Evolutionary conservation across 2,329 filamentous ascomycete species (phyloP).

Genomic region (Ophiostoma sp.): DNA sequence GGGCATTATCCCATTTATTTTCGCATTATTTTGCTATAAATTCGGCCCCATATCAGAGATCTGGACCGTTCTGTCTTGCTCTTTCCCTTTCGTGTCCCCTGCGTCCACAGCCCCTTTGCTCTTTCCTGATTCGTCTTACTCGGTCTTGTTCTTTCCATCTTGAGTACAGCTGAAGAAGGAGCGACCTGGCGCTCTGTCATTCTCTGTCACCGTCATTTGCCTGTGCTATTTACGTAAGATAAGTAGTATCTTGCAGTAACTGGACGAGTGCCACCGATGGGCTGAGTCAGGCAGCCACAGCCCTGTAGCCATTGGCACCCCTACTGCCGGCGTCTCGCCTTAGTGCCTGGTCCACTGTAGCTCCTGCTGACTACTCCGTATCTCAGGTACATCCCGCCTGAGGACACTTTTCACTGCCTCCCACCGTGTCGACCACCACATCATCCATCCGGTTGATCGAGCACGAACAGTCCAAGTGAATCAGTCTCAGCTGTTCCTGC

Average conservation of each 20-base stretch:
- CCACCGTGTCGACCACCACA: neutral
- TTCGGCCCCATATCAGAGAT: neutral
- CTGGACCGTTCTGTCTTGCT: slow-evolving; percentile 5
- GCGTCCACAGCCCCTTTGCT: neutral
- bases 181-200: neutral
- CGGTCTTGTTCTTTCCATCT: neutral
- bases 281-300: no score
- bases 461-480: neutral
- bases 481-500: slow-evolving; percentile 5
- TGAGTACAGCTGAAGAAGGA: neutral
- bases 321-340: slow-evolving; percentile 1
- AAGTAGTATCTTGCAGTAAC: no score
- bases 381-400: neutral
- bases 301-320: neutral
- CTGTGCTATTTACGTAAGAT: no score
- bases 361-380: neutral
- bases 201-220: no score
- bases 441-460: neutral
- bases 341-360: slow-evolving; percentile 1
- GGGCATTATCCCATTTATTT: no score
- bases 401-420: slow-evolving; percentile 3
- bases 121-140: neutral
- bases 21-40: no score
- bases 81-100: neutral
- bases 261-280: no score